Evolutionary conservation across 331 rosid genomes (phyloP).

Genomic region (Acacia pycnantha): DNA sequence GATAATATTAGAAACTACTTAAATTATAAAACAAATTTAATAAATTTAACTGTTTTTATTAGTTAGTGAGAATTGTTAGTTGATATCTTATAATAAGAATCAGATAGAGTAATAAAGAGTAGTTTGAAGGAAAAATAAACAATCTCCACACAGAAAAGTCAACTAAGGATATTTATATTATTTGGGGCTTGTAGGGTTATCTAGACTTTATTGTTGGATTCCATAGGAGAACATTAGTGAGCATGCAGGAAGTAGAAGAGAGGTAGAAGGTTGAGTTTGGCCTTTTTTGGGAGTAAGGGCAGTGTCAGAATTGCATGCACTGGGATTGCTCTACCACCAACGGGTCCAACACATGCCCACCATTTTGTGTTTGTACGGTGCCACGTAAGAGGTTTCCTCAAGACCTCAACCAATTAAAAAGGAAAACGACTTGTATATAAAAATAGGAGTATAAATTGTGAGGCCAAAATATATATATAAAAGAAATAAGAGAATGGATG

Average conservation of each 20-base stretch:
- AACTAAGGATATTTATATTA: no score
- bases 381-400: not conserved
- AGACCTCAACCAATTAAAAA: no score
- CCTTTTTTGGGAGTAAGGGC: not conserved
- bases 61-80: no score
- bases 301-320: not conserved
- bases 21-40: no score
- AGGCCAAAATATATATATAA: no score
- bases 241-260: not conserved
- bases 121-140: no score
- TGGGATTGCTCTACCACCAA: not conserved
- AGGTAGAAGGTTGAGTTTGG: not conserved
- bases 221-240: not conserved
- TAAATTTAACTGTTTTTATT: no score
- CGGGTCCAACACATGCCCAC: slow-evolving; percentile 2
- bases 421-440: not conserved
- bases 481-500: not conserved
- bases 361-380: not conserved
- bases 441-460: not conserved
- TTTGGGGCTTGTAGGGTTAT: no score
- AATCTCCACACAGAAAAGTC: no score
- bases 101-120: no score
- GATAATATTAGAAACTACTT: no score
- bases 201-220: slow-evolving; percentile 3
- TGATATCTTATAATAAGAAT: no score